A percentile compares a stretch with the other conserved stretches of the same genome.
phyloP scores from a whole-genome alignment of 306 rosid genomes.

The Biancaea sappan region DNA sequence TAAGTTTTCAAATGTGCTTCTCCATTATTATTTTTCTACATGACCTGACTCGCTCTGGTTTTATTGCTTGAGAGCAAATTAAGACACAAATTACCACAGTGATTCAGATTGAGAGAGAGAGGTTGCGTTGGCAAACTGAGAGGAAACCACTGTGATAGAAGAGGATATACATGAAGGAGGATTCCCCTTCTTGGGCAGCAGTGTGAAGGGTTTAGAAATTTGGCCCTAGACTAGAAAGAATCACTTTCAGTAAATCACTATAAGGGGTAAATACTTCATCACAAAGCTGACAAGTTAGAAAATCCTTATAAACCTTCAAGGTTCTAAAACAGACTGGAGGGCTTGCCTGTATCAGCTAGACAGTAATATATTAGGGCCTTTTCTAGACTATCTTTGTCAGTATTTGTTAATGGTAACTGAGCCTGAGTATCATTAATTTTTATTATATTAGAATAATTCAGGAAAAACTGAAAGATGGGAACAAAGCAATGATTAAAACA shows the following conservation, averaged over 20 bases:
- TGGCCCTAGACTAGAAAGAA: background rate
- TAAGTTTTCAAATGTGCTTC: background rate
- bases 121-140: background rate
- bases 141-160: background rate
- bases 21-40: background rate
- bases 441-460: background rate
- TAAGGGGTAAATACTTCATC: background rate
- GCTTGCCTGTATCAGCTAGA: background rate
- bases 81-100: background rate
- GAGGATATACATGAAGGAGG: background rate
- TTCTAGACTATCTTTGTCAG: background rate
- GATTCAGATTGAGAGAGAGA: background rate
- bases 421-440: background rate
- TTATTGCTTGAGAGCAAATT: background rate
- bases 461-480: background rate
- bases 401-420: background rate
- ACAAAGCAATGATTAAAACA: background rate
- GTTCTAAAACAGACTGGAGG: background rate
- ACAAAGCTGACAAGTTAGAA: background rate
- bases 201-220: background rate
- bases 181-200: background rate
- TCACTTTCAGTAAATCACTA: background rate
- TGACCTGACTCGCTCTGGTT: background rate
- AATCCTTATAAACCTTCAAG: background rate
- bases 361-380: background rate